Conservation (phyloP, 2,329 filamentous ascomycete species). For the Phaeophleospora eucalypticola region DNA sequence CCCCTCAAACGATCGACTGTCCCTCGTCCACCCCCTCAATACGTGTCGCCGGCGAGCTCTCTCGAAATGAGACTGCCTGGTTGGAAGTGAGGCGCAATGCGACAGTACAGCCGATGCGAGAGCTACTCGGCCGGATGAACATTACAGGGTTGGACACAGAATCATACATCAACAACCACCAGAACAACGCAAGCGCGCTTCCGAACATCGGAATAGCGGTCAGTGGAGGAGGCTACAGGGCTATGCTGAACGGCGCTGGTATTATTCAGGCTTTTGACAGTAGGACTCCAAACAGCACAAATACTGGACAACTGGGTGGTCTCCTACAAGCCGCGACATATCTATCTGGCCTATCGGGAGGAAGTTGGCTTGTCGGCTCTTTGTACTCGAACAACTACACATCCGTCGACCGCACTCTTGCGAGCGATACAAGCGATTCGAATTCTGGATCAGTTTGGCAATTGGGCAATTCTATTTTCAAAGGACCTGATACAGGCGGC, state of each 20-base stretch:
- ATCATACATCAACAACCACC: constrained; percentile 62
- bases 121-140: constrained; percentile 66
- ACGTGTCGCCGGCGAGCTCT: constrained; percentile 60
- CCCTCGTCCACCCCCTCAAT: constrained; percentile 66
- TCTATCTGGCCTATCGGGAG: constrained; percentile 73
- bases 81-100: constrained; percentile 65
- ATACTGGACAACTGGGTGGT: constrained; percentile 68
- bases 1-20: constrained; percentile 64
- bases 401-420: constrained; percentile 56
- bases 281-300: constrained; percentile 61
- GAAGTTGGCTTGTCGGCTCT: constrained; percentile 80
- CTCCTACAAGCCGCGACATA: constrained; percentile 79
- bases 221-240: constrained; percentile 81
- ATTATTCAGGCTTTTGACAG: constrained; percentile 74
- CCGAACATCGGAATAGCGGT: constrained; percentile 72
- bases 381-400: constrained; percentile 76
- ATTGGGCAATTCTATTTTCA: constrained; percentile 58
- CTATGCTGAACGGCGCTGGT: constrained; percentile 79
- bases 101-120: constrained; percentile 69
- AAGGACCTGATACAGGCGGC: constrained; percentile 50
- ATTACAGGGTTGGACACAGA: constrained; percentile 76
- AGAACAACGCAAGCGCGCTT: constrained; percentile 53
- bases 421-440: constrained; percentile 27
- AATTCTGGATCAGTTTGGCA: constrained; percentile 52
- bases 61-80: constrained; percentile 69